These are phyloP conservation scores for Botrytis pseudocinerea DNA, from an alignment of 2,329 filamentous ascomycete genomes.

Conservation along the genomic window DNA sequence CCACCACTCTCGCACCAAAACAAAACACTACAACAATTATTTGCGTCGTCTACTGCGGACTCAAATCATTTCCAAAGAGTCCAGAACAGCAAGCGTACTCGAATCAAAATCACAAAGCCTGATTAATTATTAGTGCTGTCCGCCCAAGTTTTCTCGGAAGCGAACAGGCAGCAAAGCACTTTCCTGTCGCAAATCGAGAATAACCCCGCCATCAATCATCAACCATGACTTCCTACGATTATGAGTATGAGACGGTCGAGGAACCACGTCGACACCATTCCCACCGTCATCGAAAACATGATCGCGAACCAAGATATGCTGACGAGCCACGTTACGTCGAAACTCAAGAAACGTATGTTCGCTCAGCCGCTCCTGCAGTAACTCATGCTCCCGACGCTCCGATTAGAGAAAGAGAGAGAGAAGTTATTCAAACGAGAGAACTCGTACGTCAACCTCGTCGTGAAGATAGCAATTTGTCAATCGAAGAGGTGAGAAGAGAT, in stretches of 20 bases:
- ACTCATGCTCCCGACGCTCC: slow-evolving; percentile 37
- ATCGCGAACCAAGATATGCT: slow-evolving; percentile 50
- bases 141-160: not conserved
- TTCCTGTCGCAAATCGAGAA: slow-evolving; percentile 18
- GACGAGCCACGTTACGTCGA: slow-evolving; percentile 57
- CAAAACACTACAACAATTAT: slow-evolving; percentile 2
- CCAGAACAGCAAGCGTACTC: not conserved
- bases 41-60: not conserved
- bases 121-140: slow-evolving; percentile 17
- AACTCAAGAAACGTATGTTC: slow-evolving; percentile 41
- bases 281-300: slow-evolving; percentile 39
- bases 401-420: slow-evolving; percentile 16
- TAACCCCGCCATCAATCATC: slow-evolving; percentile 13
- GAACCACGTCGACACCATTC: slow-evolving; percentile 37
- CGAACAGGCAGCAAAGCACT: not conserved
- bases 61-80: not conserved
- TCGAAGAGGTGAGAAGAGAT: slow-evolving; percentile 83
- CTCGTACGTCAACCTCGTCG: slow-evolving; percentile 57
- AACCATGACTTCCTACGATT: slow-evolving; percentile 27
- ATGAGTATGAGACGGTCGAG: slow-evolving; percentile 31
- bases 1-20: not conserved
- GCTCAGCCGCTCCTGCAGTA: slow-evolving; percentile 29
- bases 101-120: not conserved
- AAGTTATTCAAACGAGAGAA: slow-evolving; percentile 50
- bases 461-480: slow-evolving; percentile 71